Evolutionary conservation across 1,139 yeast genomes (phyloP).

Genomic region (Blastobotrys persicus): DNA sequence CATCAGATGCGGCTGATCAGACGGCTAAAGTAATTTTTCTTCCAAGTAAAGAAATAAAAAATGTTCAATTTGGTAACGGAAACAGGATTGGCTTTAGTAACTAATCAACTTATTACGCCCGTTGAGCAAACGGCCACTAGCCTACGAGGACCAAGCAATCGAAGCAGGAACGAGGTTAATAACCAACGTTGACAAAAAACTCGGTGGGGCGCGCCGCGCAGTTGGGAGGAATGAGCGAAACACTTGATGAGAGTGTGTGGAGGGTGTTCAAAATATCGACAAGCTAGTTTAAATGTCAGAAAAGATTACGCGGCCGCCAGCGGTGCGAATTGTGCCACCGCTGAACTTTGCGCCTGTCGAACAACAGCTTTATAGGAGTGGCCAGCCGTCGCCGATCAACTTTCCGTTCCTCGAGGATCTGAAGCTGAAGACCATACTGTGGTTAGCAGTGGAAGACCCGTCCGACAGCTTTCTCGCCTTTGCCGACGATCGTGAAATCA

Average conservation of each 20-base stretch:
- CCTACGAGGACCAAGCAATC: too few relatives aligned
- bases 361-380: conserved; percentile 77
- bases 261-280: background rate
- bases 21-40: too few relatives aligned
- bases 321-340: conserved; percentile 76
- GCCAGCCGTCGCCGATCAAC: conserved; percentile 95
- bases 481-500: conserved; percentile 68
- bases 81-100: too few relatives aligned
- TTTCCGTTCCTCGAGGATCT: conserved; percentile 78
- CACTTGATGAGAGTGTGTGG: background rate
- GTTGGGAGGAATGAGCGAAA: background rate
- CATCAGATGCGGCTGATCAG: too few relatives aligned
- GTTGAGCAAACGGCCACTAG: too few relatives aligned
- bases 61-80: too few relatives aligned
- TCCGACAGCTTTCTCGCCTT: conserved; percentile 81
- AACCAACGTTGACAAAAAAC: too few relatives aligned
- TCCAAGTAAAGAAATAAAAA: too few relatives aligned
- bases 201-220: conserved; percentile 6
- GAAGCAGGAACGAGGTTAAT: too few relatives aligned
- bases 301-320: conserved; percentile 30
- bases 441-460: conserved; percentile 97
- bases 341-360: conserved; percentile 94
- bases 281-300: background rate
- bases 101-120: too few relatives aligned
- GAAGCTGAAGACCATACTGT: conserved; percentile 72